phyloP scores from a whole-genome alignment of 2,329 filamentous ascomycete species.

The Tolypocladium amazonense region DNA sequence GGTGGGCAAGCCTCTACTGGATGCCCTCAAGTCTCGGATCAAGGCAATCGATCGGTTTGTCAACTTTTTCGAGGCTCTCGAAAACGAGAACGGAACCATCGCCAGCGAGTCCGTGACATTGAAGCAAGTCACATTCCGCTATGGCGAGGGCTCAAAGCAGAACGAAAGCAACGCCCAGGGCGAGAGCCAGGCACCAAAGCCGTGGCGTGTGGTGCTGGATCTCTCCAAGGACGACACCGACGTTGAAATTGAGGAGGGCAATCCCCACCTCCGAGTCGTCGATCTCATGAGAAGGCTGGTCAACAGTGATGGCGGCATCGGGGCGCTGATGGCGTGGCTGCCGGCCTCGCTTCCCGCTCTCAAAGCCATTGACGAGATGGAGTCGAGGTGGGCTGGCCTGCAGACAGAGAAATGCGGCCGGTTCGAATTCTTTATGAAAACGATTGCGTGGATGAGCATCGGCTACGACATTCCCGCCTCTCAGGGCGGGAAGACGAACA shows the following conservation, averaged over 20 bases:
- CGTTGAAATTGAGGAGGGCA: conserved; percentile 48
- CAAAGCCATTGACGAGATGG: conserved; percentile 48
- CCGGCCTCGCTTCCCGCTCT: conserved; percentile 55
- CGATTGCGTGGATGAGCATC: conserved; percentile 47
- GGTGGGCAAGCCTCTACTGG: conserved; percentile 48
- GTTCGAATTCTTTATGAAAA: conserved; percentile 40
- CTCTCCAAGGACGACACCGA: conserved; percentile 43
- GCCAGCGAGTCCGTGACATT: conserved; percentile 50
- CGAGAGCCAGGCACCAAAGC: conserved; percentile 6
- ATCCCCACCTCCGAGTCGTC: conserved; percentile 56
- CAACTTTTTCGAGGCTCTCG: conserved; percentile 56
- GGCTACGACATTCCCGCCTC: conserved; percentile 33
- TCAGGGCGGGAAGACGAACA: conserved; percentile 12
- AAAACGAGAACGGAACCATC: conserved; percentile 42
- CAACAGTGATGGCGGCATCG: conserved; percentile 43
- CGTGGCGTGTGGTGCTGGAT: conserved; percentile 46
- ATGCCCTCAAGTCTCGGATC: conserved; percentile 47
- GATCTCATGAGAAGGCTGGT: conserved; percentile 48
- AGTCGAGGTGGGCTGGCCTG: conserved; percentile 38
- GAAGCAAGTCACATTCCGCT: conserved; percentile 57
- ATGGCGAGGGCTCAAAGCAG: conserved; percentile 28
- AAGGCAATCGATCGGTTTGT: conserved; percentile 61
- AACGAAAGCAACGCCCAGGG: neutral
- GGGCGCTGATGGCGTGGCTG: conserved; percentile 42
- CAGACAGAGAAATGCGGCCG: conserved; percentile 30